Evolutionary conservation across 1,284 basidiomycete genomes (phyloP).

Genomic region (Irpex sp.): DNA sequence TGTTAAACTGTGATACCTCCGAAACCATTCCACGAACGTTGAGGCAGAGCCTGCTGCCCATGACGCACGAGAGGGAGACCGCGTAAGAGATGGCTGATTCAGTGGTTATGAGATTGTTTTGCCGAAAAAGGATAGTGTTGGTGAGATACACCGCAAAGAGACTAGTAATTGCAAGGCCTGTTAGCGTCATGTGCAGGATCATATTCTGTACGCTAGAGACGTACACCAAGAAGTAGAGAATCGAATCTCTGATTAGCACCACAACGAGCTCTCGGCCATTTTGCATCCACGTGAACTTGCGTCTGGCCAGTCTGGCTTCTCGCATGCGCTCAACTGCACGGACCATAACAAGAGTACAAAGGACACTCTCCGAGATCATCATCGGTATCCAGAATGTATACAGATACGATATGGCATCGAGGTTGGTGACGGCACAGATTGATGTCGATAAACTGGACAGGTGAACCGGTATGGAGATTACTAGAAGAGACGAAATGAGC

Average conservation of each 20-base stretch:
- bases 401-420: conserved; percentile 35
- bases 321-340: conserved; percentile 34
- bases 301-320: conserved; percentile 30
- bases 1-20: not conserved
- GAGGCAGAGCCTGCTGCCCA: conserved; percentile 51
- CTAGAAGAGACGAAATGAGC: conserved; percentile 6
- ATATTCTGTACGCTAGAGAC: conserved; percentile 6
- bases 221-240: conserved; percentile 53
- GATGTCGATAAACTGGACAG: conserved; percentile 17
- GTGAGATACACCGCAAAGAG: conserved; percentile 53
- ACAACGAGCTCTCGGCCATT: conserved; percentile 42
- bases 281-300: conserved; percentile 30
- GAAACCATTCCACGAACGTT: conserved; percentile 46
- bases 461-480: conserved; percentile 18
- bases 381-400: conserved; percentile 60
- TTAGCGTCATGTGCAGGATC: not conserved
- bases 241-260: conserved; percentile 51
- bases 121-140: conserved; percentile 48
- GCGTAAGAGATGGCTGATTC: conserved; percentile 56
- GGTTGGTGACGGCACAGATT: conserved; percentile 38
- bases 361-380: conserved; percentile 46
- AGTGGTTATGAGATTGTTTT: conserved; percentile 41
- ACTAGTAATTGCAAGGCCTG: conserved; percentile 25
- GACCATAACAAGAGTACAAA: conserved; percentile 46
- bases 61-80: conserved; percentile 52